Base-by-base conservation (phyloP, 2,329 filamentous ascomycete species). In the Bipolaris sorokiniana region DNA sequence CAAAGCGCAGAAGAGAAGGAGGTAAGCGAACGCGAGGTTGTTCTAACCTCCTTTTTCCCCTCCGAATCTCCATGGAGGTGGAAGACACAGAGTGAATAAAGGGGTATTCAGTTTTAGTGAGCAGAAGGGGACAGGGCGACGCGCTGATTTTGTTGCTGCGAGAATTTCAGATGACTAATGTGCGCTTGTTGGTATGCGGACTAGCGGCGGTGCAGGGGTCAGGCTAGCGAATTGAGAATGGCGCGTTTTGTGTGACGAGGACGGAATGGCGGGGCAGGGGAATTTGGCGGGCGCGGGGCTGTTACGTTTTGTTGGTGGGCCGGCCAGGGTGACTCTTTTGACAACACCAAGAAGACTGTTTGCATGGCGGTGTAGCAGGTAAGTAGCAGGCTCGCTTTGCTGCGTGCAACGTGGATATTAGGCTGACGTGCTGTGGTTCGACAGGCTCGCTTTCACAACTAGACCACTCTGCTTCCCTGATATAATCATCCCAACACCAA, bases 31-130 rank as follows among this genome's bases (percentile, higher is more conserved):
- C 81, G 76, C 64, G 31, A 44, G 48, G 48, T 70, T 60, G 64
- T 64, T 76, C 85, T 88, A 67, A 84, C 86, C 84, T 85, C 82
- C 85, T 84, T 76, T 88, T 88, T 88, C 86, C 86, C 86, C 85
- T 88, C 86, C 83, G 82, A 79, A 82, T 68, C 65, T 81, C 80
- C 83, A 86, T 81, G 79, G 83, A 75, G 77, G 76, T 73, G 79
- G 54, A 80, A 80, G 83, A 83, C 79, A 80, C 82, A 86, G 85
- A 88, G 85, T 88, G 86, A 87, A 88, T 88, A 86, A 76, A 79
- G 78, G 78, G 75, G 67, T 67, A 47, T 80, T 73, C 70, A 73
- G 69, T 75, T 75, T 75, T 79, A 75, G 74, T 69, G 65, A 61
- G 51, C 61, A 64, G 60, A 55, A 64, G 65, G 56, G 68, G 64